Conservation (phyloP, 805 yeast species). For the Suhomyces tanzawaensis region DNA sequence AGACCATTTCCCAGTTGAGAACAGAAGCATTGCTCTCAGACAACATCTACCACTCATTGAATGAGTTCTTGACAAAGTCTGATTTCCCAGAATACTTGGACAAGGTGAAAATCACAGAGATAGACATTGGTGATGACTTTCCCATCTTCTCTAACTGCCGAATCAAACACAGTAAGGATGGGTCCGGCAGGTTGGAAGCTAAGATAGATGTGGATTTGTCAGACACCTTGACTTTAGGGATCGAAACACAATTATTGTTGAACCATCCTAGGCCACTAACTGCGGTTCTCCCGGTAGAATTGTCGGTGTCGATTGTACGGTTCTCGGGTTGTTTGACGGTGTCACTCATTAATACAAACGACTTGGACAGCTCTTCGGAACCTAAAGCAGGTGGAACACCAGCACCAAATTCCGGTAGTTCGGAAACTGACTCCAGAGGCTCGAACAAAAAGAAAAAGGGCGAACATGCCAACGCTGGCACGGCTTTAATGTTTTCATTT, state of each 20-base stretch:
- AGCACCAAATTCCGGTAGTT: slow-evolving; percentile 2
- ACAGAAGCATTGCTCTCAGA: slow-evolving; percentile 85
- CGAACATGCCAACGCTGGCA: slow-evolving; percentile 34
- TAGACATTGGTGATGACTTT: slow-evolving; percentile 91
- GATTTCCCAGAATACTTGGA: slow-evolving; percentile 80
- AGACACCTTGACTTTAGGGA: slow-evolving; percentile 81
- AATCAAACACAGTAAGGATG: slow-evolving; percentile 58
- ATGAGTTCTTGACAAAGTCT: slow-evolving; percentile 59
- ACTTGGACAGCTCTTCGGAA: slow-evolving; percentile 14
- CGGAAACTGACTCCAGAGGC: slow-evolving; percentile 7
- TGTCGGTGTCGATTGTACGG: slow-evolving; percentile 84
- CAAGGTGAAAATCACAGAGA: slow-evolving; percentile 73
- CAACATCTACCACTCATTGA: slow-evolving; percentile 76
- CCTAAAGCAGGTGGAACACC: slow-evolving; percentile 19
- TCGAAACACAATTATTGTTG: slow-evolving; percentile 73
- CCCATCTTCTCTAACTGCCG: slow-evolving; percentile 95
- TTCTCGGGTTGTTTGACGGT: slow-evolving; percentile 89
- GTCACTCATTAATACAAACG: slow-evolving; percentile 53
- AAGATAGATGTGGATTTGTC: slow-evolving; percentile 87
- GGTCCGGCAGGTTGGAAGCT: slow-evolving; percentile 64
- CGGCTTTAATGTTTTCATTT: slow-evolving; percentile 84
- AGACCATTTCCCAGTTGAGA: slow-evolving; percentile 80
- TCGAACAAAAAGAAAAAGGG: slow-evolving; percentile 1
- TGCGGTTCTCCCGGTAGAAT: slow-evolving; percentile 81
- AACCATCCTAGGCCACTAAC: slow-evolving; percentile 82